Percentiles rank a stretch among this genome's conserved stretches.
These are phyloP conservation scores for Wickerhamiella spandovensis DNA, from an alignment of 805 yeast species.

Conservation along the genomic window DNA sequence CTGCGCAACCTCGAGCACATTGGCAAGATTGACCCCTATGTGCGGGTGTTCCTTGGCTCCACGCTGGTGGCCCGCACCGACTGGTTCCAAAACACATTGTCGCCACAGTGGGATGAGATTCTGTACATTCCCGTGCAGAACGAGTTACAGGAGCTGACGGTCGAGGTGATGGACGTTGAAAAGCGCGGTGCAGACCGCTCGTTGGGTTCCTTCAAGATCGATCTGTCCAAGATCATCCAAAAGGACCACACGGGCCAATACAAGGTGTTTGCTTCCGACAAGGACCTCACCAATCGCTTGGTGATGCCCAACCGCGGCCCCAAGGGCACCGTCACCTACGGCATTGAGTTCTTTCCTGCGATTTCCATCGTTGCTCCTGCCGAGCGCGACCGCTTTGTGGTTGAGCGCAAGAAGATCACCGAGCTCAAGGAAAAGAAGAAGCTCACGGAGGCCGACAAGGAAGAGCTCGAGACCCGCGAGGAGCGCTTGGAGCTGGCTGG, in stretches of 20 bases:
- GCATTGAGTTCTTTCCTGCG: slow-evolving; percentile 71
- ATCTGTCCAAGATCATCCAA: slow-evolving; percentile 51
- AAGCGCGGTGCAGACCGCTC: slow-evolving; percentile 68
- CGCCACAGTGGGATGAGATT: slow-evolving; percentile 79
- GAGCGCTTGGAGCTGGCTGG: slow-evolving; percentile 21
- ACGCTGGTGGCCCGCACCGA: slow-evolving; percentile 65
- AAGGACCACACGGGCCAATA: slow-evolving; percentile 50
- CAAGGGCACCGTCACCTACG: slow-evolving; percentile 65
- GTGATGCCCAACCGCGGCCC: slow-evolving; percentile 64
- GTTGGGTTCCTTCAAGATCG: slow-evolving; percentile 68
- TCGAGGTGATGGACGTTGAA: slow-evolving; percentile 91
- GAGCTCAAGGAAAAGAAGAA: slow-evolving; percentile 17
- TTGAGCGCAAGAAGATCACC: slow-evolving; percentile 33
- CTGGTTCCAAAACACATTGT: slow-evolving; percentile 46
- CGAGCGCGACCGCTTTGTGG: slow-evolving; percentile 33
- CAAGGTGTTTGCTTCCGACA: slow-evolving; percentile 42
- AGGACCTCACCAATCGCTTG: slow-evolving; percentile 46
- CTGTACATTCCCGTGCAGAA: slow-evolving; percentile 73
- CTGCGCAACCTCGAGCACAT: slow-evolving; percentile 75
- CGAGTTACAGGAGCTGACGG: slow-evolving; percentile 63
- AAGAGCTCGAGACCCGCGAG: slow-evolving; percentile 16
- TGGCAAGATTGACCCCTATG: slow-evolving; percentile 89
- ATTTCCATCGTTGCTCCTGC: slow-evolving; percentile 66
- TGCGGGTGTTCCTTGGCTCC: slow-evolving; percentile 66
- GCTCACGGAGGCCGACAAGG: slow-evolving; percentile 13